Base-by-base conservation (phyloP, 2,329 filamentous ascomycete species). In the Parafenestella ontariensis region DNA sequence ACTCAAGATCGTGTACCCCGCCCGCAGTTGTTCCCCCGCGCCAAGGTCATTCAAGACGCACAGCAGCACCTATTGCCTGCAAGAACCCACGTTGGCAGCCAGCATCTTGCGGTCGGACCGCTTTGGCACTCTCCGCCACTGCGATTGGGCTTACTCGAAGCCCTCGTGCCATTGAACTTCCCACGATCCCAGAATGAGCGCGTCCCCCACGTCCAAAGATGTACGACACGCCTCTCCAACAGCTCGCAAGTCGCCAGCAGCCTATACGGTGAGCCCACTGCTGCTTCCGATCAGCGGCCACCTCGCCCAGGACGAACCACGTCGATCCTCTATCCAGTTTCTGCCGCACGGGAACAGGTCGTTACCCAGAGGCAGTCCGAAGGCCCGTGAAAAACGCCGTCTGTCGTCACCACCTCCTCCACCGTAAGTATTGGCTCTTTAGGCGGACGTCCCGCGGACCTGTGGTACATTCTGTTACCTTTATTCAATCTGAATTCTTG, bases 401-500 rank as follows among this genome's bases (percentile, higher is more conserved):
- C 64, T 77, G 56, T 76, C 74, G 43, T 76, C 74, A 46, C 76
- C 76, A 59, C 76, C 76, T 17, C 76, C 76, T 56, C 76, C 76
- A 47, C 74, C 75, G 76, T 77, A 70, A 74, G 74, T 76, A 54
- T 46, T 60, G 49, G 46, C 48, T 52, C 17, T 36, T 34, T 34
- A 23, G 26, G 47, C 21, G 31, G 26, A 45, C 43, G 31, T 31
- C 51, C 39, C 48, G 47, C 40, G 40, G 20, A 36, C 15, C 42
- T 49, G 23, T 23, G 50, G 26, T 34, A 53, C 49, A 57, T 29
- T 21, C 33, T 11, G 26, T 5, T 20, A 37, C 45, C 49, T 42
- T 23, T 41, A 45, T 46, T 28, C 52, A 56, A 57, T 43, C 41
- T 40, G 17, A 29, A 40, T 7, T 31, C 23, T 33, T 37, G 44